Evolutionary conservation across 176 grass and related monocot genomes (phyloP).

Genomic region (Poa pratensis): DNA sequence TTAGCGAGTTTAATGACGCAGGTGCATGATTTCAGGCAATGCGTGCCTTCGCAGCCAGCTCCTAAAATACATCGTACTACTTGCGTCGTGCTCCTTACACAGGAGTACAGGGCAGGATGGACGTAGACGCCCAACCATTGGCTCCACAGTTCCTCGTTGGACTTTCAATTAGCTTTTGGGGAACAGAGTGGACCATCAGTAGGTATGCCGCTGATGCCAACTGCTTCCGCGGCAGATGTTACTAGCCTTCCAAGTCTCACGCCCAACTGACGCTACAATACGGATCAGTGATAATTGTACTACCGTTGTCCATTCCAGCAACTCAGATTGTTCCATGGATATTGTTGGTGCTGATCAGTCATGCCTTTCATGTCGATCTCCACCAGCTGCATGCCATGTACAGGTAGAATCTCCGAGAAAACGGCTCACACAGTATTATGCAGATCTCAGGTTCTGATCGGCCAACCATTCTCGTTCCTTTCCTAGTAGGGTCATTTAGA

Average conservation of each 20-base stretch:
- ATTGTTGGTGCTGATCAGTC: slow-evolving; percentile 12
- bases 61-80: slow-evolving; percentile 7
- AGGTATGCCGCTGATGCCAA: slow-evolving; percentile 32
- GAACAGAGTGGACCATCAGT: slow-evolving; percentile 12
- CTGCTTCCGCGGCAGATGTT: slow-evolving; percentile 31
- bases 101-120: neutral
- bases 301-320: slow-evolving; percentile 4
- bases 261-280: slow-evolving; percentile 12
- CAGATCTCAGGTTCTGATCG: neutral
- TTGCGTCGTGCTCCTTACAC: neutral
- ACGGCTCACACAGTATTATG: neutral
- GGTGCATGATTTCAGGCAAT: neutral
- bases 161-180: slow-evolving; percentile 31
- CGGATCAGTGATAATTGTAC: slow-evolving; percentile 26
- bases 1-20: neutral
- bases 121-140: neutral
- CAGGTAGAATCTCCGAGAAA: neutral
- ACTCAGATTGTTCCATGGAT: slow-evolving; percentile 4
- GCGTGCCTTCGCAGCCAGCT: slow-evolving; percentile 31
- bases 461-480: neutral
- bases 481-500: neutral
- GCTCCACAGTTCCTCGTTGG: slow-evolving; percentile 2
- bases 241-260: slow-evolving; percentile 39
- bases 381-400: neutral
- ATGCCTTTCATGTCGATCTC: neutral